A percentile compares a stretch with the other conserved stretches of the same genome.
phyloP scores from a whole-genome alignment of 176 grass and related monocot species.

The Leersia perrieri region DNA sequence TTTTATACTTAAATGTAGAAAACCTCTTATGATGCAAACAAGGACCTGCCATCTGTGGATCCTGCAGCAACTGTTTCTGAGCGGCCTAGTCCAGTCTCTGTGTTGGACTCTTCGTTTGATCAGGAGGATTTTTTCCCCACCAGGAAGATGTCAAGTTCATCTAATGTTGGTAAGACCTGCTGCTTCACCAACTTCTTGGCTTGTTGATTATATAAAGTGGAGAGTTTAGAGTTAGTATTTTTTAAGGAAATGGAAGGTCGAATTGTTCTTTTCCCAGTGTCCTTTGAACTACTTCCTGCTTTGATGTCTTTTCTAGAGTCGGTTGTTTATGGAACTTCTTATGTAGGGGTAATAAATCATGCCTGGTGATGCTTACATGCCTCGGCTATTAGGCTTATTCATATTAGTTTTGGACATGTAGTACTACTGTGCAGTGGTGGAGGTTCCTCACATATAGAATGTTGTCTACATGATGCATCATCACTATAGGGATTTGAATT shows the following conservation, averaged over 20 bases:
- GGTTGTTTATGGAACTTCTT: background rate
- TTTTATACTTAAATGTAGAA: slow-evolving; percentile 53
- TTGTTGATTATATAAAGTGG: slow-evolving; percentile 25
- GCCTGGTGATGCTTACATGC: background rate
- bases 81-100: slow-evolving; percentile 74
- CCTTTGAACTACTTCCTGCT: background rate
- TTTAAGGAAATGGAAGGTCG: background rate
- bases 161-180: slow-evolving; percentile 40
- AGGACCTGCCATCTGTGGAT: slow-evolving; percentile 46
- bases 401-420: background rate
- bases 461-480: background rate
- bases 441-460: background rate
- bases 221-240: background rate
- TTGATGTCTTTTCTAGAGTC: background rate
- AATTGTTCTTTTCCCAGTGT: background rate
- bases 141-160: slow-evolving; percentile 38
- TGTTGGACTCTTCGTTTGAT: slow-evolving; percentile 64
- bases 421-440: background rate
- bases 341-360: background rate
- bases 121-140: slow-evolving; percentile 48
- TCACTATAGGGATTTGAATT: background rate
- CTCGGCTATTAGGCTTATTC: background rate
- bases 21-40: slow-evolving; percentile 62
- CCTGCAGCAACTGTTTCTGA: slow-evolving; percentile 38
- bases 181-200: slow-evolving; percentile 1